Percentiles rank a stretch among this genome's conserved stretches.
These are phyloP conservation scores for Syzygium syzygioides DNA, from an alignment of 441 rosid genomes.

Conservation along the genomic window DNA sequence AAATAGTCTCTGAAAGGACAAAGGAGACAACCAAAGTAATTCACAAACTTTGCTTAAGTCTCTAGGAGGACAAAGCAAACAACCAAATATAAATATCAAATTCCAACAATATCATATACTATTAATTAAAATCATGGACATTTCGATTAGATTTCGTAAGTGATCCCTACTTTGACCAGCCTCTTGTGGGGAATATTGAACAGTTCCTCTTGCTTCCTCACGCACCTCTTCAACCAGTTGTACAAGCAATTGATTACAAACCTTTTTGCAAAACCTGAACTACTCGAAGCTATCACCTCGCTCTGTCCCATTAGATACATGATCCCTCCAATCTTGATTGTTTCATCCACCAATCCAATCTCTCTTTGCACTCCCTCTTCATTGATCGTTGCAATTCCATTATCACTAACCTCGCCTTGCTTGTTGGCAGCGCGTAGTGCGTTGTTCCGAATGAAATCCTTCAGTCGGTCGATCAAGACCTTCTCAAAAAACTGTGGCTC, in stretches of 20 bases:
- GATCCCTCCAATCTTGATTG: background rate
- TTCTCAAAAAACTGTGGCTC: background rate
- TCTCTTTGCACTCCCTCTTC: background rate
- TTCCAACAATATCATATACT: background rate
- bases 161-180: conserved; percentile 6
- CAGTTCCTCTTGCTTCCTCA: background rate
- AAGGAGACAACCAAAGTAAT: too few species aligned
- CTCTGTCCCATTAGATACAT: conserved; percentile 3
- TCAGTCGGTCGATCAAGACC: background rate
- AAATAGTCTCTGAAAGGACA: too few species aligned
- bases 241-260: background rate
- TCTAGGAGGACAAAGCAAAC: background rate
- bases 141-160: background rate
- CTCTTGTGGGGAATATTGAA: background rate
- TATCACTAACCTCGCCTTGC: background rate
- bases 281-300: background rate
- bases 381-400: background rate
- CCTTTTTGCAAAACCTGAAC: background rate
- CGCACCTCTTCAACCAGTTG: background rate
- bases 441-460: background rate
- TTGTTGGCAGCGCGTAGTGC: background rate
- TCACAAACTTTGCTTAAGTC: background rate
- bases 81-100: background rate
- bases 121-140: background rate
- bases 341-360: background rate